A percentile compares a stretch with the other conserved stretches of the same genome.
phyloP scores from a whole-genome alignment of 78 protist genomes.

The Ministeria vibrans region DNA sequence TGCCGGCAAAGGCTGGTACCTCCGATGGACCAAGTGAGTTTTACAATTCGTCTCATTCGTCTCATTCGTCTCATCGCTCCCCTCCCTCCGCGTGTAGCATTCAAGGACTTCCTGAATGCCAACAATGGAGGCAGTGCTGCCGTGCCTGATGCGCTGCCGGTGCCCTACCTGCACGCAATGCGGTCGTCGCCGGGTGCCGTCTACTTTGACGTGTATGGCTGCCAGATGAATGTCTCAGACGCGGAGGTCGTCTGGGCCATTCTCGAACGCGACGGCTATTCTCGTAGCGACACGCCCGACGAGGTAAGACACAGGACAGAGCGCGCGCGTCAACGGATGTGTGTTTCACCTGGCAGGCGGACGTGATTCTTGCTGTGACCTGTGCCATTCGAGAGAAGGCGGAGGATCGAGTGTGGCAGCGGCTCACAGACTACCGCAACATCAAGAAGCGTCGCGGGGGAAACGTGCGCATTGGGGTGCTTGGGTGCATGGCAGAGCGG shows the following conservation, averaged over 20 bases:
- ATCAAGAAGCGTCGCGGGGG: neutral
- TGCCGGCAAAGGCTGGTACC: no score
- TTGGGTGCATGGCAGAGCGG: conserved; percentile 90
- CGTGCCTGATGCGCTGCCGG: no score
- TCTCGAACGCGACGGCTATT: conserved; percentile 47
- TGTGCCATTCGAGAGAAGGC: conserved; percentile 88
- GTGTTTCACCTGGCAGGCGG: conserved; percentile 32
- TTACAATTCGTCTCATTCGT: no score
- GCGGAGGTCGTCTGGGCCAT: conserved; percentile 68
- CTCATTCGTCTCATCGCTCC: no score
- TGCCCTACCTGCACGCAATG: no score
- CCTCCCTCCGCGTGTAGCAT: no score
- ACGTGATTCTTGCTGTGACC: conserved; percentile 75
- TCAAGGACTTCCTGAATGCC: no score
- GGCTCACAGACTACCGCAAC: conserved; percentile 27
- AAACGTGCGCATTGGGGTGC: neutral
- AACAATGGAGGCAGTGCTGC: no score
- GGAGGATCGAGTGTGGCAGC: conserved; percentile 68
- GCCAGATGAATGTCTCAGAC: conserved; percentile 88
- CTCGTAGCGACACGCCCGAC: conserved; percentile 18
- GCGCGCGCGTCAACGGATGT: no score
- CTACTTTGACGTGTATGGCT: conserved; percentile 84
- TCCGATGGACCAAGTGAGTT: no score
- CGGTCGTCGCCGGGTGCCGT: no score
- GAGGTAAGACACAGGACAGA: neutral